Percentiles rank a stretch among this genome's conserved stretches.
Evolutionary conservation across 169 alveolate genomes (phyloP).

Genomic region (Ichthyophthirius multifiliis): DNA sequence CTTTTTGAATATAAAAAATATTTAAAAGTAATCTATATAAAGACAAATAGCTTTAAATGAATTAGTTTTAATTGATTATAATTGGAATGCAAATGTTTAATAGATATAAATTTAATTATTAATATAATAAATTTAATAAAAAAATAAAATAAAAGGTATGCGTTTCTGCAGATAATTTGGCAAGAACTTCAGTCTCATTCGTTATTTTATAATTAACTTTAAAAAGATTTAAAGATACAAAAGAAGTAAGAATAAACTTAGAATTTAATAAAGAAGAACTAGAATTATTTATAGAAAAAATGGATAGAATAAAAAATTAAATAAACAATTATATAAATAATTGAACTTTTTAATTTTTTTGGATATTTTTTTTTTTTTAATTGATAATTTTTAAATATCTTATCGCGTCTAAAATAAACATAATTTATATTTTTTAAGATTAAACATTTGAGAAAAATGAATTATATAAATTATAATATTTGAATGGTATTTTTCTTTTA

Average conservation of each 20-base stretch:
- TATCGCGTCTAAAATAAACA: no score
- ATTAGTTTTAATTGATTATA: not conserved
- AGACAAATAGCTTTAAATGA: constrained; percentile 4
- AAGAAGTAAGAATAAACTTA: not conserved
- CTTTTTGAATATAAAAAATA: not conserved
- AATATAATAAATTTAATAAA: not conserved
- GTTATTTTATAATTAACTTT: not conserved
- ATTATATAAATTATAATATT: no score
- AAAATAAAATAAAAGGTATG: not conserved
- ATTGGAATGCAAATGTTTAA: constrained; percentile 1
- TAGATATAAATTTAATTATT: not conserved
- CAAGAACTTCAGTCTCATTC: not conserved
- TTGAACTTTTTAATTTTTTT: no score
- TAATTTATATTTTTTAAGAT: no score
- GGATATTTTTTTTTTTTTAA: no score
- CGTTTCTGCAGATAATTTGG: not conserved
- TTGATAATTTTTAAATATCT: no score
- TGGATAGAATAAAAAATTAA: not conserved
- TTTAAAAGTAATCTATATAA: not conserved
- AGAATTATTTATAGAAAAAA: not conserved
- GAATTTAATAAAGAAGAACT: not conserved
- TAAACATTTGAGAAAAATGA: no score
- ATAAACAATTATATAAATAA: no score
- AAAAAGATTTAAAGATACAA: not conserved
- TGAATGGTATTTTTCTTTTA: no score